Evolutionary conservation across 768 basidiomycete genomes (phyloP), one percentile per base, ranked within the genome.

Genomic region (Nevesoporus exiguus): DNA sequence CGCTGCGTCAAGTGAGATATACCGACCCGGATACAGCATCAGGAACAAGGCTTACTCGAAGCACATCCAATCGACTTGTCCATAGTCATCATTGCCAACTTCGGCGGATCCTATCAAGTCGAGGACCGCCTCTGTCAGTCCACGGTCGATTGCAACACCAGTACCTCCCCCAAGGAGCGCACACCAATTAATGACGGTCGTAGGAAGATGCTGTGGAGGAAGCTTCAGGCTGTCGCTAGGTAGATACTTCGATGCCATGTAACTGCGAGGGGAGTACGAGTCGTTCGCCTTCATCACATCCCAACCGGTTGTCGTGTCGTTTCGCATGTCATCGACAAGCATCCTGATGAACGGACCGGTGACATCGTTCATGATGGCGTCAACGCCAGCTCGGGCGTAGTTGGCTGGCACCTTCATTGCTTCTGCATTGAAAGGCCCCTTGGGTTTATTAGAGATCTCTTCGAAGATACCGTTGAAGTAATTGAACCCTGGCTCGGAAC

Each of bases 131-230:
- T 29, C 27, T 29, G 27, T 29, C 27, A 29, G 27, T 29, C 5
- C 27, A 8, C 27, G 27, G 27, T 29, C 27, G 8, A 8, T 29
- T 29, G 27, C 27, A 4, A 8, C 36, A 5, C 66, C 65, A 27
- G 57, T 64, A 15, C 61, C 63, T 34, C 64, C 63, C 34, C 64
- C 68, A 13, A 76, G 67, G 9, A 70, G 72, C 47, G 72, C 46
- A 8, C 47, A 46, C 61, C 61, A 77, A 54, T 73, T 68, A 29
- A 75, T 57, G 9, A 69, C 60, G 19, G 61, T 46, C 33, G 0
- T 60, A 9, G 58, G 31, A 42, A 65, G 64, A 11, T 60, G 58
- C 7, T 41, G 34, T 7, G 57, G 52, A 11, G 69, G 62, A 24
- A 68, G 51, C 0, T 46, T 14, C 13, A 70, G 50, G 22, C 3